phyloP scores from a whole-genome alignment of 176 grass and related monocot genomes.

The Eragrostis curvula region DNA sequence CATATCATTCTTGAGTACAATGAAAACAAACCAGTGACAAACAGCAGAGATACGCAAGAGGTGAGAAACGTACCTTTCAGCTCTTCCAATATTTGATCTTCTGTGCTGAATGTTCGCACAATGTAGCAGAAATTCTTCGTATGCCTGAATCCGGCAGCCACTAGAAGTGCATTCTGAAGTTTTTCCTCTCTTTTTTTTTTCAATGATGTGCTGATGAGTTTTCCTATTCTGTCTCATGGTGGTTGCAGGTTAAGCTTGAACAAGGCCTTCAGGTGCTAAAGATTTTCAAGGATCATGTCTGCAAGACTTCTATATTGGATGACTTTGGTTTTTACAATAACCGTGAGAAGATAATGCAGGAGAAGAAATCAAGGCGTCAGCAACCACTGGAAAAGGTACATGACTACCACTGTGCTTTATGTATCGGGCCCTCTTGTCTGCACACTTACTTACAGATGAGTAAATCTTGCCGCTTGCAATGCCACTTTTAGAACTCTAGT shows the following conservation, averaged over 20 bases:
- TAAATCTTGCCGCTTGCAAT: not conserved
- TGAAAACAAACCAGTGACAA: constrained; percentile 92
- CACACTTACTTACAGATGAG: not conserved
- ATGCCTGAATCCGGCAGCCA: not conserved
- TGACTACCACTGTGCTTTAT: constrained; percentile 22
- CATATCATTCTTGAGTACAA: constrained; percentile 86
- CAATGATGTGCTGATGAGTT: constrained; percentile 2
- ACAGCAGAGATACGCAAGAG: constrained; percentile 91
- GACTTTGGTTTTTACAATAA: constrained; percentile 81
- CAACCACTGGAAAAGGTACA: constrained; percentile 63
- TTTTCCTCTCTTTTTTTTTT: not conserved
- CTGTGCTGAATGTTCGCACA: not conserved
- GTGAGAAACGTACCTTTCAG: constrained; percentile 37
- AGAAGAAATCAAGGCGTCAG: constrained; percentile 66
- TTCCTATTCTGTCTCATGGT: constrained; percentile 4
- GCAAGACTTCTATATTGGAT: constrained; percentile 81
- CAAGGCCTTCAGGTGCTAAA: constrained; percentile 78
- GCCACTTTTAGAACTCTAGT: not conserved
- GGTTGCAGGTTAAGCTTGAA: constrained; percentile 81
- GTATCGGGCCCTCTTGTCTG: not conserved
- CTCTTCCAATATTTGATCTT: constrained; percentile 9
- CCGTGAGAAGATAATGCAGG: constrained; percentile 77
- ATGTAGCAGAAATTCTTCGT: not conserved
- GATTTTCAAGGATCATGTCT: constrained; percentile 79
- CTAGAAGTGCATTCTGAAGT: not conserved